Conservation (phyloP, 768 basidiomycete species). For the Ramaria sp. region DNA sequence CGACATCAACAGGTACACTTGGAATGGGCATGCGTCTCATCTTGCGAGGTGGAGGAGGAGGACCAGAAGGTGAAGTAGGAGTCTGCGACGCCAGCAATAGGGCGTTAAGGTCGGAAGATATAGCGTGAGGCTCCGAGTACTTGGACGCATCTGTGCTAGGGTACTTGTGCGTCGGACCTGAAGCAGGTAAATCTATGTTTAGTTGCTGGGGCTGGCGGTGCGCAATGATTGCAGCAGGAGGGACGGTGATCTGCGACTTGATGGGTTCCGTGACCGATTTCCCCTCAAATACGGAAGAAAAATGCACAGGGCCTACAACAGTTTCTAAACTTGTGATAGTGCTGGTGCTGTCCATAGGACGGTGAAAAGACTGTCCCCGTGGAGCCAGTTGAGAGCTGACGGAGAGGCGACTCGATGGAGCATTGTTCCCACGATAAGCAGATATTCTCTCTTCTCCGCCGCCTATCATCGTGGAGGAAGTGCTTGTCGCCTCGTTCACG, state of each 20-base stretch:
- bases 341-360: background rate
- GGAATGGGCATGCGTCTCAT: background rate
- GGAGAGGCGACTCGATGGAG: background rate
- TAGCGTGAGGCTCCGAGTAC: background rate
- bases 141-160: background rate
- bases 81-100: background rate
- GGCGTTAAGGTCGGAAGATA: background rate
- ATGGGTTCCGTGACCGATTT: background rate
- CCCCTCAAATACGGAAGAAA: background rate
- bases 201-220: background rate
- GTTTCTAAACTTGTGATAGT: background rate
- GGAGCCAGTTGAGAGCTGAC: background rate
- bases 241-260: background rate
- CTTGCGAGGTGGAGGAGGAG: conserved; percentile 1
- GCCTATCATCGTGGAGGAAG: background rate
- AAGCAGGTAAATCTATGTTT: background rate
- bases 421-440: background rate
- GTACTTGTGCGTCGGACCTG: background rate
- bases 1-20: conserved; percentile 1
- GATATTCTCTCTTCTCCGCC: background rate
- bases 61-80: background rate
- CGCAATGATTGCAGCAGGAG: background rate
- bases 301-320: background rate
- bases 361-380: background rate
- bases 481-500: background rate